A percentile compares a stretch with the other conserved stretches of the same genome.
Conservation (phyloP, 305 asterid species). For the Solanum hybrid region DNA sequence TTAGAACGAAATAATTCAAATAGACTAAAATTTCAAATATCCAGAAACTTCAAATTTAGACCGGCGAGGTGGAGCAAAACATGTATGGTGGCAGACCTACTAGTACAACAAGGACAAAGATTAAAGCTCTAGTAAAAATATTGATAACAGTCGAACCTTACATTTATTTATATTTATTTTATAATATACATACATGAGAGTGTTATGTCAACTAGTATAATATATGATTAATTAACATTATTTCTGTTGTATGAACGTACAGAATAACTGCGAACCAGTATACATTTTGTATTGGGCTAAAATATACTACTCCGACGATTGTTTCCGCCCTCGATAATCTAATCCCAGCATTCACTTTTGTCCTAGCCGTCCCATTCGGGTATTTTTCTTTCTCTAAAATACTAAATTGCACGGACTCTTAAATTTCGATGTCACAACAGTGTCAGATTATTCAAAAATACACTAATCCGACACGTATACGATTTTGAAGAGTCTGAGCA, state of each 20-base stretch:
- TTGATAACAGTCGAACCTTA: not conserved
- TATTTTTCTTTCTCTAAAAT: slow-evolving; percentile 4
- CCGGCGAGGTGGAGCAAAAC: not conserved
- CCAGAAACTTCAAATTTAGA: not conserved
- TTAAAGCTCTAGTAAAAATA: not conserved
- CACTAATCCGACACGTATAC: too few species aligned
- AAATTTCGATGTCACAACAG: too few species aligned
- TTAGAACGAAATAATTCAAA: not conserved
- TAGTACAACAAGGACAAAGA: not conserved
- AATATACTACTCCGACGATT: slow-evolving; percentile 71
- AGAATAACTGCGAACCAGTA: slow-evolving; percentile 71
- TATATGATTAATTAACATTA: not conserved
- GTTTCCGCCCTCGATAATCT: slow-evolving; percentile 40
- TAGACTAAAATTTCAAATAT: not conserved
- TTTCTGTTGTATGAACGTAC: not conserved
- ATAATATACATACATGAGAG: not conserved
- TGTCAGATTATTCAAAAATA: not conserved
- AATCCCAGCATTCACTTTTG: not conserved
- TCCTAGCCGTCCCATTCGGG: slow-evolving; percentile 56
- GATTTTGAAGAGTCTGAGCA: not conserved
- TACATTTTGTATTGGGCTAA: slow-evolving; percentile 64
- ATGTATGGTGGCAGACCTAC: not conserved
- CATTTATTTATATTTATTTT: too few species aligned
- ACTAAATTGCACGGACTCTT: not conserved
- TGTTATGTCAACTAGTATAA: not conserved